Conservation (phyloP, 352 stramenopile species). For the Elongisporangium undulatum region DNA sequence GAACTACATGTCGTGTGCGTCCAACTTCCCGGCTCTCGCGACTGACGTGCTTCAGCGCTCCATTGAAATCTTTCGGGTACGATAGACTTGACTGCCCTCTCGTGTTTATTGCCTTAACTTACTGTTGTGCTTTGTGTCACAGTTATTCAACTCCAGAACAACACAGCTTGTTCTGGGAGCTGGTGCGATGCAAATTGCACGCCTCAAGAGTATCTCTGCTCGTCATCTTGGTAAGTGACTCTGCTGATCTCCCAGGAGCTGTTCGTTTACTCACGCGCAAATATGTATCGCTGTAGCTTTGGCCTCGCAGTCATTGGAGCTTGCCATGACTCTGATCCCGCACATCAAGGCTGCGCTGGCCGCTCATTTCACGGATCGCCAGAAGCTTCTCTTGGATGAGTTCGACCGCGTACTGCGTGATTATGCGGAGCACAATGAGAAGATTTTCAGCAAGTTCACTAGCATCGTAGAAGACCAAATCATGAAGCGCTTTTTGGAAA, state of each 20-base stretch:
- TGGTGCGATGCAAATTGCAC: slow-evolving; percentile 95
- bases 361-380: slow-evolving; percentile 91
- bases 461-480: slow-evolving; percentile 96
- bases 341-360: slow-evolving; percentile 95
- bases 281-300: slow-evolving; percentile 50
- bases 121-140: slow-evolving; percentile 18
- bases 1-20: slow-evolving; percentile 92
- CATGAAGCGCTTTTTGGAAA: slow-evolving; percentile 90
- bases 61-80: slow-evolving; percentile 87
- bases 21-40: slow-evolving; percentile 93
- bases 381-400: slow-evolving; percentile 95
- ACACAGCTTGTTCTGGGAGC: slow-evolving; percentile 96
- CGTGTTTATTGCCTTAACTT: not conserved
- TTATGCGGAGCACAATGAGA: slow-evolving; percentile 96
- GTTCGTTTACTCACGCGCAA: slow-evolving; percentile 2
- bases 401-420: slow-evolving; percentile 95
- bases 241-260: not conserved
- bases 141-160: slow-evolving; percentile 95
- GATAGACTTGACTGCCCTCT: slow-evolving; percentile 2
- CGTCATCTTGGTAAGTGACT: slow-evolving; percentile 85
- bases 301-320: slow-evolving; percentile 93
- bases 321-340: slow-evolving; percentile 93
- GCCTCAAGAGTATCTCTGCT: slow-evolving; percentile 95
- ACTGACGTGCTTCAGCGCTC: slow-evolving; percentile 93
- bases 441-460: slow-evolving; percentile 97